Evolutionary conservation across 2,329 filamentous ascomycete species (phyloP).

Genomic region (Xylariaceae sp.): DNA sequence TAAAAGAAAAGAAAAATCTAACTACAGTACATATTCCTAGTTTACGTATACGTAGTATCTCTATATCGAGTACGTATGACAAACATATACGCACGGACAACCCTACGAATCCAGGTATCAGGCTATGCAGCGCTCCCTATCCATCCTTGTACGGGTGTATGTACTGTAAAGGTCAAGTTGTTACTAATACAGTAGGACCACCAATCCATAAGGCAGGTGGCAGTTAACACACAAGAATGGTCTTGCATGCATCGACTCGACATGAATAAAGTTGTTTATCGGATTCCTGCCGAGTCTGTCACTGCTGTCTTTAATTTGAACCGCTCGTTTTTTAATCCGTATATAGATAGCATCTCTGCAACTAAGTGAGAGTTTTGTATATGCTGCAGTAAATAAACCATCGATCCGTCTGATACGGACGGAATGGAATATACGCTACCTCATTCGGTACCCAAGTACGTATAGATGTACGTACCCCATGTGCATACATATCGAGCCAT

Average conservation of each 20-base stretch:
- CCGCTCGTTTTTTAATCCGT: neutral
- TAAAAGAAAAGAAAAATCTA: constrained; percentile 2
- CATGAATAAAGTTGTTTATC: neutral
- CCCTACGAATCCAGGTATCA: neutral
- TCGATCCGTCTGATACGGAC: neutral
- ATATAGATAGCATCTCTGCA: too few relatives aligned
- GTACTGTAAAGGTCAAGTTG: neutral
- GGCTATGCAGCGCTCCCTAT: neutral
- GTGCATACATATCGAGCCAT: constrained; percentile 12
- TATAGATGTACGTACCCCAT: too few relatives aligned
- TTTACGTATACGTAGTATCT: too few relatives aligned
- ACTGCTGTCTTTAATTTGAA: neutral
- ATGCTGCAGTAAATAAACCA: too few relatives aligned
- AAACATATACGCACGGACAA: neutral
- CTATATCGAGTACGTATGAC: too few relatives aligned
- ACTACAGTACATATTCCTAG: too few relatives aligned
- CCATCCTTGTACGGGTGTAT: too few relatives aligned
- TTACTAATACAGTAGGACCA: neutral
- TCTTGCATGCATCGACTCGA: neutral
- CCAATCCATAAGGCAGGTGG: neutral
- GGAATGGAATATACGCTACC: constrained; percentile 6
- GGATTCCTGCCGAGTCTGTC: too few relatives aligned
- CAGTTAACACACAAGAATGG: neutral
- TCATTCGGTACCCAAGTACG: too few relatives aligned
- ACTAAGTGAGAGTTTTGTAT: neutral